Evolutionary conservation across 306 rosid genomes (phyloP).

Genomic region (Malus sylvestris): DNA sequence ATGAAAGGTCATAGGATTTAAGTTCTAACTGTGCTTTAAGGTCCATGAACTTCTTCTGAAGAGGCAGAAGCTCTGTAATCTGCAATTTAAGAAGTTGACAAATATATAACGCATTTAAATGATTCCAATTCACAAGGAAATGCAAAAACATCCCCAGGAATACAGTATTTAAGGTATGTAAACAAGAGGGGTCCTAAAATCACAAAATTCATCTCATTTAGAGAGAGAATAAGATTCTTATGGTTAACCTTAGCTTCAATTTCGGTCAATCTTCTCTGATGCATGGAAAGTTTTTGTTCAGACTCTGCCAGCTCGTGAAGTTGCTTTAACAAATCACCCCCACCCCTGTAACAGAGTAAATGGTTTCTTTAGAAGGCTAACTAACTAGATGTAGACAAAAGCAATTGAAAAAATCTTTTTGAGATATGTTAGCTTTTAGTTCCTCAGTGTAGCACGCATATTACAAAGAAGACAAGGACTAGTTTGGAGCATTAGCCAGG

Average conservation of each 20-base stretch:
- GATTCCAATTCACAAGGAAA: background rate
- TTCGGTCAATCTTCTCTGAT: conserved; percentile 59
- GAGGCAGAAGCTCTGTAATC: conserved; percentile 74
- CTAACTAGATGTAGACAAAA: conserved; percentile 15
- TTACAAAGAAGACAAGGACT: background rate
- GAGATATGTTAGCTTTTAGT: background rate
- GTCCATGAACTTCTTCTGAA: conserved; percentile 60
- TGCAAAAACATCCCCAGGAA: background rate
- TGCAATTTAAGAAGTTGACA: conserved; percentile 31
- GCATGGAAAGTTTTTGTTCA: conserved; percentile 52
- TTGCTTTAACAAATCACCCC: conserved; percentile 77
- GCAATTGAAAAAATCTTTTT: conserved; percentile 10
- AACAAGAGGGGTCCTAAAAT: background rate
- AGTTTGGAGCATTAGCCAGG: background rate
- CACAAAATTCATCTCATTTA: background rate
- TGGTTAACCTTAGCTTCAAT: conserved; percentile 66
- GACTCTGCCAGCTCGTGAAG: conserved; percentile 79
- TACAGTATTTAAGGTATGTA: background rate
- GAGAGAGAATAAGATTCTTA: background rate
- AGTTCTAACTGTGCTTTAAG: conserved; percentile 77
- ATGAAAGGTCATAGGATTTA: conserved; percentile 65
- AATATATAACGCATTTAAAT: background rate
- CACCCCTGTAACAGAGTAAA: conserved; percentile 55
- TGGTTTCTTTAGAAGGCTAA: conserved; percentile 4
- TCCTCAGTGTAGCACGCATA: background rate